A percentile compares a stretch with the other conserved stretches of the same genome.
Evolutionary conservation across 768 basidiomycete species (phyloP).

Genomic region (Pholiota molesta): DNA sequence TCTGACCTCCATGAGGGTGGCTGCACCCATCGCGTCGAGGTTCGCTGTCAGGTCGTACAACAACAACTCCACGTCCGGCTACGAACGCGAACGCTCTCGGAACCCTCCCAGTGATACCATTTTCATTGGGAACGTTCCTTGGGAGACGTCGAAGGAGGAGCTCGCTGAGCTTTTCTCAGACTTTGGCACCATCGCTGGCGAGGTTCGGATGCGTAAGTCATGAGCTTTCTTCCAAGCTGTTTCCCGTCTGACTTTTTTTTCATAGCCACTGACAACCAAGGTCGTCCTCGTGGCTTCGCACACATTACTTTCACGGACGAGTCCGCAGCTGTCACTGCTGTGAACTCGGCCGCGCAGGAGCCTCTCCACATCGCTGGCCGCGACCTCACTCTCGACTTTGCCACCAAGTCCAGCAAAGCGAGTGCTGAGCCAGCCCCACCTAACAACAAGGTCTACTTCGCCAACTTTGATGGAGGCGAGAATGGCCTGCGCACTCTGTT

Average conservation of each 20-base stretch:
- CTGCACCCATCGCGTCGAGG: constrained; percentile 11
- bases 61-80: constrained; percentile 23
- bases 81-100: neutral
- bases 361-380: constrained; percentile 53
- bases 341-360: constrained; percentile 40
- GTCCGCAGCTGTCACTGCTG: constrained; percentile 39
- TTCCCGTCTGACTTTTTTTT: constrained; percentile 1
- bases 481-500: constrained; percentile 25
- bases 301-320: constrained; percentile 45
- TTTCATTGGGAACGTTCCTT: constrained; percentile 61
- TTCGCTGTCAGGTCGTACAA: constrained; percentile 25
- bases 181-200: constrained; percentile 42
- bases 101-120: constrained; percentile 40
- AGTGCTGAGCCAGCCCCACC: constrained; percentile 16
- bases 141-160: constrained; percentile 40
- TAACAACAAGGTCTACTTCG: constrained; percentile 35
- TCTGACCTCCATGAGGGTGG: constrained; percentile 9
- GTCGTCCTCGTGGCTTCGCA: constrained; percentile 44
- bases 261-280: constrained; percentile 34
- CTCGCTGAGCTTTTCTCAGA: constrained; percentile 42
- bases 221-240: neutral
- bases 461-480: constrained; percentile 26
- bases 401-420: constrained; percentile 14
- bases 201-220: constrained; percentile 44
- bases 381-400: constrained; percentile 44